A percentile compares a stretch with the other conserved stretches of the same genome.
phyloP scores from a whole-genome alignment of 768 basidiomycete species.

The Trametes gibbosa region DNA sequence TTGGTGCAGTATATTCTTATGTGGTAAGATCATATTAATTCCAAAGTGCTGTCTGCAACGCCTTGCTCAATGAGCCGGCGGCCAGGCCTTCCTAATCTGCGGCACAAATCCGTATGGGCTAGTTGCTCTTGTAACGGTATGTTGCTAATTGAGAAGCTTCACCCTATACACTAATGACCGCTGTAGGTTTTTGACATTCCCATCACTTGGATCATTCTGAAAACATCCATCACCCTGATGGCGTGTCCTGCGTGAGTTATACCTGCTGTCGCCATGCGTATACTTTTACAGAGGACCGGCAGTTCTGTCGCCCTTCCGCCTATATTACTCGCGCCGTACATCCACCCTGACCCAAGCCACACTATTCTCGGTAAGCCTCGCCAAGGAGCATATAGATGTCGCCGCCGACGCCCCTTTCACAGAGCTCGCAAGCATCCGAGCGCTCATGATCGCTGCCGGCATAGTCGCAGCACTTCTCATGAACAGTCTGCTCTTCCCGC shows the following conservation, averaged over 20 bases:
- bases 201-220: conserved; percentile 43
- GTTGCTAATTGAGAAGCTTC: conserved; percentile 11
- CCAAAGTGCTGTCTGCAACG: background rate
- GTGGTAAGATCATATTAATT: conserved; percentile 27
- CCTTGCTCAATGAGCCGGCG: background rate
- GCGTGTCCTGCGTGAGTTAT: conserved; percentile 42
- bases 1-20: conserved; percentile 33
- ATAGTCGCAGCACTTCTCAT: conserved; percentile 43
- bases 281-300: background rate
- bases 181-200: conserved; percentile 42
- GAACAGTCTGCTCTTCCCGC: conserved; percentile 46
- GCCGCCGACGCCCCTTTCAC: background rate
- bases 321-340: conserved; percentile 34
- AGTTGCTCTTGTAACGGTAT: conserved; percentile 39
- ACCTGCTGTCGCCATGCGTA: background rate
- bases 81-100: conserved; percentile 39
- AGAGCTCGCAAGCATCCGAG: conserved; percentile 42
- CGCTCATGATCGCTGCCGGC: conserved; percentile 42
- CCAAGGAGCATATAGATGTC: background rate
- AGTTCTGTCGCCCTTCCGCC: conserved; percentile 47
- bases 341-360: conserved; percentile 22
- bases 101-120: conserved; percentile 42
- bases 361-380: conserved; percentile 32
- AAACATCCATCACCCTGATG: conserved; percentile 37
- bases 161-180: no score